These are phyloP conservation scores for Perkinsus marinus DNA, from an alignment of 169 alveolate genomes.

Conservation along the genomic window DNA sequence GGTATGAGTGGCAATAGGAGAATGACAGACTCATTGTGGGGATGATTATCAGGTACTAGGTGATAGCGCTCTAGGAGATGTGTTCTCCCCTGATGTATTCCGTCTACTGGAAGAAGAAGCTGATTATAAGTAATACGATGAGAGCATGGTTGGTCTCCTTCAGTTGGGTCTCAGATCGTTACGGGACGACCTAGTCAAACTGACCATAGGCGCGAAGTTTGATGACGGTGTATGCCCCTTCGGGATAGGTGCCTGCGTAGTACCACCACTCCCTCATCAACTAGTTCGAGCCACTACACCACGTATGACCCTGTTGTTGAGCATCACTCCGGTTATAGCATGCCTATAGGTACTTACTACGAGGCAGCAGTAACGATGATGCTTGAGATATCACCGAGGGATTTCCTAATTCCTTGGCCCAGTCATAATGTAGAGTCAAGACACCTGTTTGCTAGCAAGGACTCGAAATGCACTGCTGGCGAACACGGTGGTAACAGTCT, in stretches of 20 bases:
- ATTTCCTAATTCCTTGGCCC: not conserved
- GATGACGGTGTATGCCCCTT: not conserved
- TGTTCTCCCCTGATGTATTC: not conserved
- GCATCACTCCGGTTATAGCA: not conserved
- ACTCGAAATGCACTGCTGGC: not conserved
- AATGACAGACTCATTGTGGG: not conserved
- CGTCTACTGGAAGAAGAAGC: not conserved
- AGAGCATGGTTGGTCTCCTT: not conserved
- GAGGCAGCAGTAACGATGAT: not conserved
- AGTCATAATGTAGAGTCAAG: not conserved
- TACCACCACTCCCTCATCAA: not conserved
- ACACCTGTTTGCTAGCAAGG: not conserved
- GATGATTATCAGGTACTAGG: not conserved
- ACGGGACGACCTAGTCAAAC: not conserved
- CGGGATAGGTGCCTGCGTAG: not conserved
- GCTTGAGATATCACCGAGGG: not conserved
- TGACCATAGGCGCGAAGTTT: not conserved
- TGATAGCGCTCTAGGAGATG: not conserved
- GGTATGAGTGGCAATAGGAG: not conserved
- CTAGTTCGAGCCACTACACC: not conserved
- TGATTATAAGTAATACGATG: not conserved
- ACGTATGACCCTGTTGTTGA: not conserved
- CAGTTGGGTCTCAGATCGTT: not conserved
- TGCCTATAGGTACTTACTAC: not conserved
- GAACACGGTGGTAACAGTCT: too few relatives aligned